phyloP scores from a whole-genome alignment of 306 rosid species.

The Erythrophleum fordii region DNA sequence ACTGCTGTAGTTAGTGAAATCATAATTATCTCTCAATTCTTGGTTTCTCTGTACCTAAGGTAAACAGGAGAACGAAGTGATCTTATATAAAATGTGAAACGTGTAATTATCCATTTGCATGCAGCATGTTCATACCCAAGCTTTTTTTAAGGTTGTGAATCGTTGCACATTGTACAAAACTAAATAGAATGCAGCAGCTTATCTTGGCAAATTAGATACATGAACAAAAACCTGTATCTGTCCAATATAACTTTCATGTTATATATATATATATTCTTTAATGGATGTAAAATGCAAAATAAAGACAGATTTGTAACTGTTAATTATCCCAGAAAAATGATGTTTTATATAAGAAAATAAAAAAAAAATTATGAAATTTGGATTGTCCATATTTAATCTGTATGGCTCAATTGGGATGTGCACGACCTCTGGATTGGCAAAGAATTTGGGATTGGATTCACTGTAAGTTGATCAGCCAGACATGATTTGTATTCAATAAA shows the following conservation, averaged over 20 bases:
- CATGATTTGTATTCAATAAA: background rate
- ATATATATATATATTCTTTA: too few species aligned
- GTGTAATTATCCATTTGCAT: slow-evolving; percentile 86
- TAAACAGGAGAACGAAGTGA: slow-evolving; percentile 50
- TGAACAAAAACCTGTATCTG: slow-evolving; percentile 31
- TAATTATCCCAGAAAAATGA: too few species aligned
- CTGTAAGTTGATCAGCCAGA: background rate
- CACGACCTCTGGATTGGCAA: too few species aligned
- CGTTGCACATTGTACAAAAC: slow-evolving; percentile 73
- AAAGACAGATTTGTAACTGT: too few species aligned
- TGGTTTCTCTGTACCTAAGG: slow-evolving; percentile 90
- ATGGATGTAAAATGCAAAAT: too few species aligned
- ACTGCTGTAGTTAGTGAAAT: slow-evolving; percentile 91
- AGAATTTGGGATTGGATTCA: too few species aligned
- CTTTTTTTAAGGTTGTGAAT: slow-evolving; percentile 60
- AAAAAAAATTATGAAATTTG: too few species aligned
- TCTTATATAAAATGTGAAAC: slow-evolving; percentile 40
- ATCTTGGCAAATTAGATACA: slow-evolving; percentile 39
- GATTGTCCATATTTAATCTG: too few species aligned
- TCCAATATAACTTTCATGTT: too few species aligned
- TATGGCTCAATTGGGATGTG: too few species aligned
- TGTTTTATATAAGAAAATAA: too few species aligned
- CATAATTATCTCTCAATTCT: slow-evolving; percentile 82
- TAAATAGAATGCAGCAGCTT: slow-evolving; percentile 43
- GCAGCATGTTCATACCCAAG: slow-evolving; percentile 56